Percentiles rank a stretch among this genome's conserved stretches.
Conservation (phyloP, 129 eudicot genomes). For the Flaveria bidentis region DNA sequence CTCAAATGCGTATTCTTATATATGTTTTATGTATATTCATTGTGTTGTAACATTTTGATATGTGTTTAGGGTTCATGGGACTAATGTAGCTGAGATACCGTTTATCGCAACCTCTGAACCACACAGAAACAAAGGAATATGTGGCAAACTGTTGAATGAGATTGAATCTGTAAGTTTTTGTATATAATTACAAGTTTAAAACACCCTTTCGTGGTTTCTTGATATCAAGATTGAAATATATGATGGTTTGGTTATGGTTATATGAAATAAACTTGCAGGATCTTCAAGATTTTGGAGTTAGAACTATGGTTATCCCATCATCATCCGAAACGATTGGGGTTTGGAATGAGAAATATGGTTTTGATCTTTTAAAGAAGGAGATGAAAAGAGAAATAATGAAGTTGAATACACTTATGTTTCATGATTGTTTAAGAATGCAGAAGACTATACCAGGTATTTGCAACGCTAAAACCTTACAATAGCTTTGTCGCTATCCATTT, state of each 20-base stretch:
- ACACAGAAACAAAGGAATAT: conserved; percentile 59
- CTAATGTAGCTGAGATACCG: conserved; percentile 66
- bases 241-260: neutral
- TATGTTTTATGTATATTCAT: too few relatives aligned
- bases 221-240: neutral
- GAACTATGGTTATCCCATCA: conserved; percentile 58
- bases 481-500: too few relatives aligned
- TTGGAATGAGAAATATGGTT: conserved; percentile 54
- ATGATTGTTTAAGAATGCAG: conserved; percentile 59
- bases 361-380: conserved; percentile 22
- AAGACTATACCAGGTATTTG: conserved; percentile 26
- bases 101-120: conserved; percentile 55
- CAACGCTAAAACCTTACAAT: too few relatives aligned
- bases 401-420: conserved; percentile 63
- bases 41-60: neutral
- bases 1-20: too few relatives aligned
- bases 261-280: conserved; percentile 35
- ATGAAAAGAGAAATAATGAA: conserved; percentile 39
- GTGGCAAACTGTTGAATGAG: conserved; percentile 43
- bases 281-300: conserved; percentile 52
- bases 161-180: conserved; percentile 54
- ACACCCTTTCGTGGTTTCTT: neutral
- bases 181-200: neutral
- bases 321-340: conserved; percentile 33
- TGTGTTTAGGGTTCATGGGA: conserved; percentile 56